Base-by-base conservation (phyloP, 2,329 filamentous ascomycete species). In the Xylariales sp. region DNA sequence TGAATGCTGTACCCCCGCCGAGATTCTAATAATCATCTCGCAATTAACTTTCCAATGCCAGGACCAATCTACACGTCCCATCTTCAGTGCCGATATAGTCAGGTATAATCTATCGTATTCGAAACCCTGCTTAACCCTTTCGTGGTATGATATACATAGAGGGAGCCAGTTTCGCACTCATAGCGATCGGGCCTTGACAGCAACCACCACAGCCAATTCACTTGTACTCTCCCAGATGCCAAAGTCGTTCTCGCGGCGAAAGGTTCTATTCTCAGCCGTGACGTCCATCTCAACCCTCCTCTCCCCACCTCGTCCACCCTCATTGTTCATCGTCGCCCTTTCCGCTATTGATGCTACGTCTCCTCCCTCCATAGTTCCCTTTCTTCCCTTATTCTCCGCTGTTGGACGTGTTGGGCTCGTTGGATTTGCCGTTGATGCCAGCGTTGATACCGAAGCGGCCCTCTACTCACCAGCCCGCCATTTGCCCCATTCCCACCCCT, bases 181-280 rank as follows among this genome's bases (percentile, higher is more conserved):
- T n/a, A n/a, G n/a, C n/a, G 24, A 27, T 27, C 24, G 24, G 8
- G n/a, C 43, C n/a, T 49, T 42, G 3, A 76, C 58, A 1, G 54
- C 59, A 1, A 74, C 61, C 11, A 75, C 66, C 21, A 78, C 58
- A 0, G 65, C 73, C 62, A 66, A 77, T 2, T 74, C 74, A 2
- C 62, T 66, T 46, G 59, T 58, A 22, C 69, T 72, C 52, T 78
- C 73, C 64, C 68, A 72, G 1, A 78, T 55, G 0, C 73, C 74
- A 51, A 78, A 61, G 11, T 67, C 69, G 16, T 73, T 78, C 54
- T 75, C 66, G 33, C 53, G 54, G n/a, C 74, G 54, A 43, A 78
- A 76, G 0, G 70, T 69, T 2, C 74, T 64, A 47, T 75, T 66
- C 36, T 76, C 64, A 0, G 69, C 66, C 19, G 53, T 55, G 3